These are phyloP conservation scores for Pseudogymnoascus sp. DNA, from an alignment of 2,329 filamentous ascomycete genomes.

Conservation along the genomic window DNA sequence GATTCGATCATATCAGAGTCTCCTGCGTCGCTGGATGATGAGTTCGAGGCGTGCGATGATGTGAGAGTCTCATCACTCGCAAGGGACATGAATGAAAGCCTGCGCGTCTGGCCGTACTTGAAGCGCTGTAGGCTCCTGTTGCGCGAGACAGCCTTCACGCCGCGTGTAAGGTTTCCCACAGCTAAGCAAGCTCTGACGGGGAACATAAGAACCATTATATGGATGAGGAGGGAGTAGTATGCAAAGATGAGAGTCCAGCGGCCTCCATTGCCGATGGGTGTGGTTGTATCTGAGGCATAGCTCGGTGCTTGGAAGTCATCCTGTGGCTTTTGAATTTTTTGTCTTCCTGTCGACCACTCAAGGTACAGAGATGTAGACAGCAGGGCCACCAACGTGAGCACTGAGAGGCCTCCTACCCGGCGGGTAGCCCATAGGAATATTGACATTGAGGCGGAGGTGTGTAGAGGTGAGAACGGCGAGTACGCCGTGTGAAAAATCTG, in stretches of 20 bases:
- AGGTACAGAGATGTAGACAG: background rate
- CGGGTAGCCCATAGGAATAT: slow-evolving; percentile 8
- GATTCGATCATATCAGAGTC: slow-evolving; percentile 37
- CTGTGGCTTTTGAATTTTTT: background rate
- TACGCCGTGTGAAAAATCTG: background rate
- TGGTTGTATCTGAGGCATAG: background rate
- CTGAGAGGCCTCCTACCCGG: slow-evolving; percentile 4
- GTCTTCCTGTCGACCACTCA: background rate
- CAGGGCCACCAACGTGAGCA: background rate
- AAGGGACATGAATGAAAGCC: slow-evolving; percentile 46
- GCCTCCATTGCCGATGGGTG: background rate
- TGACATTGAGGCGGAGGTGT: slow-evolving; percentile 1
- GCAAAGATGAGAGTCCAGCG: slow-evolving; percentile 39
- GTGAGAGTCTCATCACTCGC: slow-evolving; percentile 49
- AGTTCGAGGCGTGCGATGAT: slow-evolving; percentile 32
- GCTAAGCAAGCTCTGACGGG: slow-evolving; percentile 55
- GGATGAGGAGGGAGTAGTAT: slow-evolving; percentile 58
- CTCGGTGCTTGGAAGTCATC: background rate
- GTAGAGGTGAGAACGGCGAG: background rate
- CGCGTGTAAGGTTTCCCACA: slow-evolving; percentile 48
- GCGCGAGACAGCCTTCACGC: slow-evolving; percentile 30
- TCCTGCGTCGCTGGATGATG: slow-evolving; percentile 34
- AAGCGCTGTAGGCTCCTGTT: slow-evolving; percentile 40
- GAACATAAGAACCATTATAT: slow-evolving; percentile 56
- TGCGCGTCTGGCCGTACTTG: slow-evolving; percentile 41